A percentile compares a stretch with the other conserved stretches of the same genome.
phyloP scores from a whole-genome alignment of 2,329 filamentous ascomycete genomes.

The Epichloe festucae region DNA sequence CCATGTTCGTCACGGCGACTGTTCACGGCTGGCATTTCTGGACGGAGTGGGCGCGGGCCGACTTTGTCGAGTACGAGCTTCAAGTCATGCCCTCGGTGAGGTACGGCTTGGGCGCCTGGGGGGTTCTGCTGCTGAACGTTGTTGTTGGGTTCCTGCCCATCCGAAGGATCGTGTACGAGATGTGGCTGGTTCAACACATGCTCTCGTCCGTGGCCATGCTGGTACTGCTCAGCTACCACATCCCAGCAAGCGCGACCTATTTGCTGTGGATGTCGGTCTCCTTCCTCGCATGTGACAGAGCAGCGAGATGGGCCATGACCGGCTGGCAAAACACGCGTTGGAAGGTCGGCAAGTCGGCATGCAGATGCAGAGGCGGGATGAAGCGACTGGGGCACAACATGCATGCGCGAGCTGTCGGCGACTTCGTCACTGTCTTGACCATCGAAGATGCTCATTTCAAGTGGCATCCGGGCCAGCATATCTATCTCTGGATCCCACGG shows the following conservation, averaged over 20 bases:
- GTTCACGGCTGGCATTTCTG: slow-evolving; percentile 61
- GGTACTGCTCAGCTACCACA: slow-evolving; percentile 50
- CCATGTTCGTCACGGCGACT: slow-evolving; percentile 53
- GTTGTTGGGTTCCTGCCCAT: slow-evolving; percentile 50
- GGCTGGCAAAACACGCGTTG: slow-evolving; percentile 40
- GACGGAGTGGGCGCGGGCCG: slow-evolving; percentile 46
- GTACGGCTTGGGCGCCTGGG: slow-evolving; percentile 57
- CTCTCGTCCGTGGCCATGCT: slow-evolving; percentile 47
- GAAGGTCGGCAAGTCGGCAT: slow-evolving; percentile 25
- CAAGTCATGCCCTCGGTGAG: slow-evolving; percentile 50
- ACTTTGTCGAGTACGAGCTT: slow-evolving; percentile 46
- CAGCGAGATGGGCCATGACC: slow-evolving; percentile 34
- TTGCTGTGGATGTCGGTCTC: slow-evolving; percentile 55
- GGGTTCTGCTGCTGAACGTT: slow-evolving; percentile 50
- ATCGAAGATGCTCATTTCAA: slow-evolving; percentile 46
- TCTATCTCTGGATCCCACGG: slow-evolving; percentile 47
- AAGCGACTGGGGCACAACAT: slow-evolving; percentile 40
- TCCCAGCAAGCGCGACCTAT: slow-evolving; percentile 44
- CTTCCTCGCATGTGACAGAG: slow-evolving; percentile 48
- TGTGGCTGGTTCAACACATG: slow-evolving; percentile 58
- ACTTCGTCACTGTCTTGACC: slow-evolving; percentile 42
- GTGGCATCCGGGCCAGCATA: slow-evolving; percentile 47
- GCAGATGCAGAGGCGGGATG: slow-evolving; percentile 35
- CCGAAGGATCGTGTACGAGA: slow-evolving; percentile 52
- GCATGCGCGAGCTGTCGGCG: slow-evolving; percentile 33